Conservation (phyloP, 371 early-diverging fungal genomes). For the Zancudomyces culisetae region DNA sequence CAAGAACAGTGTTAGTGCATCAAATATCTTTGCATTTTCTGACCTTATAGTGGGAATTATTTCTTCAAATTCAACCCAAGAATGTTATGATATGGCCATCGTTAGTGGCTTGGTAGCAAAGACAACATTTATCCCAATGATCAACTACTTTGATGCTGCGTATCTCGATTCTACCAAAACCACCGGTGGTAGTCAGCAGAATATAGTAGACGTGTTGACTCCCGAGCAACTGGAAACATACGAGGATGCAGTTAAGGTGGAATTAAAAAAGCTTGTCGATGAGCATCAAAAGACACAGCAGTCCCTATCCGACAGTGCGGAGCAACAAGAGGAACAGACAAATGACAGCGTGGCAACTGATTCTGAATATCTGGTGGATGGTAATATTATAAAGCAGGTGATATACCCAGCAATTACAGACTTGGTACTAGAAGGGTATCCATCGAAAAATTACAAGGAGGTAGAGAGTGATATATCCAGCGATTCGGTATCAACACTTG, state of each 20-base stretch:
- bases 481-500: neutral
- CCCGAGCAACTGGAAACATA: neutral
- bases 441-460: neutral
- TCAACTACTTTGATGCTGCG: conserved; percentile 30
- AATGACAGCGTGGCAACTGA: too few species aligned
- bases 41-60: neutral
- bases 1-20: neutral
- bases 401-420: too few species aligned
- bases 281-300: too few species aligned
- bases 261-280: conserved; percentile 9
- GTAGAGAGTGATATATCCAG: neutral
- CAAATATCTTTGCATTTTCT: neutral
- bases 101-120: conserved; percentile 8
- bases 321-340: too few species aligned
- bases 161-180: conserved; percentile 32
- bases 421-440: neutral
- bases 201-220: neutral
- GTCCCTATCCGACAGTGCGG: too few species aligned
- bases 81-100: neutral
- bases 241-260: too few species aligned
- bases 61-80: neutral
- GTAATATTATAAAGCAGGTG: too few species aligned
- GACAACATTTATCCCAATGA: conserved; percentile 28
- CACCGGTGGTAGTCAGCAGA: conserved; percentile 33
- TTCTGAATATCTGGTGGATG: too few species aligned